phyloP scores from a whole-genome alignment of 345 rosid genomes.

The Eucalyptus shirleyi region DNA sequence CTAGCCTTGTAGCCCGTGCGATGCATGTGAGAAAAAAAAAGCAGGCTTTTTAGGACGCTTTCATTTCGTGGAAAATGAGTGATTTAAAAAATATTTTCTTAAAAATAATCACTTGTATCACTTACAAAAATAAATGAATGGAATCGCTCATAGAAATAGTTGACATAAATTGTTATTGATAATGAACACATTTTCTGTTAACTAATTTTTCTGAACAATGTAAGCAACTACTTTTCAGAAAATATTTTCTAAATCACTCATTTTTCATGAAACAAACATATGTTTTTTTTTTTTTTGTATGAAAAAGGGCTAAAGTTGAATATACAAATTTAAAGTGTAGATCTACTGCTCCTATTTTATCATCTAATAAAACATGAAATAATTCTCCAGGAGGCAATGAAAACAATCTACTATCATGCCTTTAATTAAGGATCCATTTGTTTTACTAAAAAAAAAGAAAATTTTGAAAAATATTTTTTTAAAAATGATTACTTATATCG shows the following conservation, averaged over 20 bases:
- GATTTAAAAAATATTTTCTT: fast-evolving
- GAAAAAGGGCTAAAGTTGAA: background rate
- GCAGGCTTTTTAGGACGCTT: fast-evolving
- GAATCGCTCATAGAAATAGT: fast-evolving
- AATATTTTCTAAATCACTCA: background rate
- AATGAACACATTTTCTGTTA: fast-evolving
- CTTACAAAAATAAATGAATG: too few relatives aligned
- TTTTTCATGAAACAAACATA: fast-evolving
- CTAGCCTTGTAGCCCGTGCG: fast-evolving
- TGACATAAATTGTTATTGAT: too few relatives aligned
- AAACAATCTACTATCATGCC: fast-evolving
- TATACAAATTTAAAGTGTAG: fast-evolving
- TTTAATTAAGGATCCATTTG: fast-evolving
- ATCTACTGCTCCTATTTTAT: background rate
- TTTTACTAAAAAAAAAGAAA: too few relatives aligned
- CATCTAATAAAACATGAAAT: background rate
- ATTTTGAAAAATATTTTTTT: too few relatives aligned
- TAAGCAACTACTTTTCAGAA: too few relatives aligned
- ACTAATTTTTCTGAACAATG: fast-evolving
- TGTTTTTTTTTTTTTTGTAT: background rate
- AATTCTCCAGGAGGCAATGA: background rate
- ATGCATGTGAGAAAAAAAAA: background rate
- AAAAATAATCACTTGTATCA: fast-evolving
- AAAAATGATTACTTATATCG: fast-evolving
- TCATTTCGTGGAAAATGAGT: fast-evolving